Base-by-base conservation (phyloP, 2,329 filamentous ascomycete genomes). In the Thelonectria rubi region DNA sequence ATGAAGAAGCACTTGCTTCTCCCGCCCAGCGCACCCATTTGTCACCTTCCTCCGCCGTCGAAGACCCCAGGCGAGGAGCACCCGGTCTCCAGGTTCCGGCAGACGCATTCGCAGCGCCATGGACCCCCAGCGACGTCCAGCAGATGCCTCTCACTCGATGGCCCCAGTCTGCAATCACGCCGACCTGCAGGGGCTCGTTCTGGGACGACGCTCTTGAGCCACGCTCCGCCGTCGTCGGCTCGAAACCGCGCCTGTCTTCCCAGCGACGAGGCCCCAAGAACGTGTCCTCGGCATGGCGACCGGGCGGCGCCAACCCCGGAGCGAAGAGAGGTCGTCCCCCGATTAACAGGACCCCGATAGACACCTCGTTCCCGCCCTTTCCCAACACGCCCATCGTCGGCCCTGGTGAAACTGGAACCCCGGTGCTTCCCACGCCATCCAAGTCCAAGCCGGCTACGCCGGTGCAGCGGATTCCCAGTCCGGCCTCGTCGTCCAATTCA, bases 261-360 rank as follows among this genome's bases (percentile, higher is more conserved):
- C 76, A 75, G 57, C 86, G 92, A 4, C 91, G 96, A 74, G 93
- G 93, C 0, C 91, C 93, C 0, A 87, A 87, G 72, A 93, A 92
- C 7, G 92, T 97, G 0, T 97, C 93, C 1, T 97, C 93, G 10
- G 94, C 94, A 1, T 97, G 94, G 94, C 88, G 90, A 57, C 87
- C 87, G 65, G 86, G 84, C 60, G 86, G 86, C 15, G 81, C 83
- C 40, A 82, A 87, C 12, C 79, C 86, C 1, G 86, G 83, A 3
- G 89, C 90, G 2, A 96, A 94, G 74, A 83, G 93, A 66, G 93
- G 94, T 7, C 83, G 94, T 61, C 94, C 94, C 43, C 92, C 92
- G 0, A 91, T 88, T 58, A 91, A 90, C 69, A 80, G 69, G 61
- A 74, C 70, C 62, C 82, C 84, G 0, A 82, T 86, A 14, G 88